Evolutionary conservation across 2,329 filamentous ascomycete genomes (phyloP).

Genomic region (Phialocephala sp.): DNA sequence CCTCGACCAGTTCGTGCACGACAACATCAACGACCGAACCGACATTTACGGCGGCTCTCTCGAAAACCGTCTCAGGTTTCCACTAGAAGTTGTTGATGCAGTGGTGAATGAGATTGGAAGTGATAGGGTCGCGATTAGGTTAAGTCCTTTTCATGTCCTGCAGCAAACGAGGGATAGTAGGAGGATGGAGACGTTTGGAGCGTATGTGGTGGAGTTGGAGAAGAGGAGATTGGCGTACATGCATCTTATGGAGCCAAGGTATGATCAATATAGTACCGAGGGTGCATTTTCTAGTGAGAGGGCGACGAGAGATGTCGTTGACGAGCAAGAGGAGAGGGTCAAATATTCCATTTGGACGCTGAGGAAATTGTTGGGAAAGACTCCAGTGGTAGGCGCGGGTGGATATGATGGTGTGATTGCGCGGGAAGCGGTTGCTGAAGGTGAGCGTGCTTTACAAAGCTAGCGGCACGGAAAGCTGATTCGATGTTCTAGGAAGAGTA

Average conservation of each 20-base stretch:
- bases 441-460: background rate
- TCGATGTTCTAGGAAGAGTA: constrained; percentile 6
- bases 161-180: background rate
- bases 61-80: background rate
- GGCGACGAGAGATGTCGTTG: too few relatives aligned
- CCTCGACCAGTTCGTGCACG: background rate
- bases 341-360: constrained; percentile 9
- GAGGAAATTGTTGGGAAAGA: constrained; percentile 45
- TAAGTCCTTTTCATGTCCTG: background rate
- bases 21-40: background rate
- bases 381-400: constrained; percentile 36
- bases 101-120: background rate
- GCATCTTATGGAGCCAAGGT: background rate
- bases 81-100: background rate
- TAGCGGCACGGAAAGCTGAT: background rate
- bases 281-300: background rate
- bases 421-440: background rate
- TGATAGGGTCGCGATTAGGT: background rate
- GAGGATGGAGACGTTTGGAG: background rate
- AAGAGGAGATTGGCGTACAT: background rate
- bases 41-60: background rate
- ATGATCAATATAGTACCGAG: background rate
- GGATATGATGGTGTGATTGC: constrained; percentile 11
- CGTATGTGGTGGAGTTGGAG: background rate
- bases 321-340: too few relatives aligned